Conservation (phyloP, 331 rosid species). For the Quercus tomentella region DNA sequence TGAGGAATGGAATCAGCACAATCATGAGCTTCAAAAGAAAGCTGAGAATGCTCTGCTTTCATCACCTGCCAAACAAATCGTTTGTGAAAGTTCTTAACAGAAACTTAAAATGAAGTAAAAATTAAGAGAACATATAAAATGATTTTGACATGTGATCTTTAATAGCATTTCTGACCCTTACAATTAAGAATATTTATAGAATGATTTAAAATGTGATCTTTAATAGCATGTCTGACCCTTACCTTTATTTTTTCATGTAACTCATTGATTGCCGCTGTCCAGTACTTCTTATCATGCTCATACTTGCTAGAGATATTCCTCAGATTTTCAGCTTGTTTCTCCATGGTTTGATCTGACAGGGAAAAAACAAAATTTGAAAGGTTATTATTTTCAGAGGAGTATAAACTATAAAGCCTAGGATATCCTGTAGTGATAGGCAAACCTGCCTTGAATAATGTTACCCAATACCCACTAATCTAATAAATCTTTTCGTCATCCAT, state of each 20-base stretch:
- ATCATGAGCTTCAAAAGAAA: slow-evolving; percentile 71
- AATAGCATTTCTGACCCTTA: slow-evolving; percentile 17
- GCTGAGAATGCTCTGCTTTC: slow-evolving; percentile 56
- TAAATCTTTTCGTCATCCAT: neutral
- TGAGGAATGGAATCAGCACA: slow-evolving; percentile 85
- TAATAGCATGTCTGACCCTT: slow-evolving; percentile 9
- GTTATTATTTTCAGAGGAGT: neutral
- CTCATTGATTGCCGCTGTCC: slow-evolving; percentile 53
- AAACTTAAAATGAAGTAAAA: neutral
- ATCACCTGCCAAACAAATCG: slow-evolving; percentile 55
- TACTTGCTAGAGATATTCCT: slow-evolving; percentile 52
- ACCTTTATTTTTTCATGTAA: slow-evolving; percentile 68
- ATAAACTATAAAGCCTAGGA: neutral
- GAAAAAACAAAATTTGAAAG: slow-evolving; percentile 24
- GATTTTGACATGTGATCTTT: neutral
- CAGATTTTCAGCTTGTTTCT: slow-evolving; percentile 65
- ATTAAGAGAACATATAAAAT: neutral
- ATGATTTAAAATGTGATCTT: neutral
- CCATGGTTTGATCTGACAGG: slow-evolving; percentile 61
- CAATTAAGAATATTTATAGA: neutral
- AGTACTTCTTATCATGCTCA: slow-evolving; percentile 59
- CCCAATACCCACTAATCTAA: neutral
- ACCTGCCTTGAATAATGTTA: neutral
- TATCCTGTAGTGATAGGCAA: neutral
- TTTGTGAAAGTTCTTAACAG: neutral